Evolutionary conservation across 73 alveolate genomes (phyloP).

Genomic region (Effrenium voratum): DNA sequence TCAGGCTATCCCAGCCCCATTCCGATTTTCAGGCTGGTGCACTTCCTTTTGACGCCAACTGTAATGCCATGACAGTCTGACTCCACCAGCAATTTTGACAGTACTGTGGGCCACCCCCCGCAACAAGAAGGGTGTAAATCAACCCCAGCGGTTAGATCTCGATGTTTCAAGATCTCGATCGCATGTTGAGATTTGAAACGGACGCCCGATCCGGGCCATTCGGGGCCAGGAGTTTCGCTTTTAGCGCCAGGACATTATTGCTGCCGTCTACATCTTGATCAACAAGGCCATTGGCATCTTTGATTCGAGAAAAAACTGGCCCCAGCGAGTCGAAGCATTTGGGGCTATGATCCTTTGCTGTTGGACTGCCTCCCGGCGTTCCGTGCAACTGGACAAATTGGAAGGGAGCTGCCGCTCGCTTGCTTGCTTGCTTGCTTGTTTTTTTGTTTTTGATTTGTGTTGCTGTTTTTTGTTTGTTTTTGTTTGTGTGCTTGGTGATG

Average conservation of each 20-base stretch:
- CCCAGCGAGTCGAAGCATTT: too few species aligned
- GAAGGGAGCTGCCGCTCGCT: background rate
- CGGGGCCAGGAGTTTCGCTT: background rate
- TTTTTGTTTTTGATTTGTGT: too few species aligned
- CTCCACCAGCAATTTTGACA: background rate
- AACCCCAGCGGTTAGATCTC: background rate
- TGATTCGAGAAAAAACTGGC: too few species aligned
- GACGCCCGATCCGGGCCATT: too few species aligned
- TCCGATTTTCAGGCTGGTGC: background rate
- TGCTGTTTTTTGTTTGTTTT: too few species aligned
- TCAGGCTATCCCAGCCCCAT: too few species aligned
- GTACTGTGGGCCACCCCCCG: background rate
- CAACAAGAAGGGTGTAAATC: background rate
- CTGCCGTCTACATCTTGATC: constrained; percentile 72
- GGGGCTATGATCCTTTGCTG: too few species aligned
- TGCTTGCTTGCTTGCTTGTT: too few species aligned
- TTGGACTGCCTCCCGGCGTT: too few species aligned
- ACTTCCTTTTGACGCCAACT: background rate
- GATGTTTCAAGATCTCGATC: too few species aligned
- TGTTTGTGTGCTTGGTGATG: too few species aligned
- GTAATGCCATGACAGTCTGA: background rate
- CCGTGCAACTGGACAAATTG: background rate
- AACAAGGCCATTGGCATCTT: constrained; percentile 68
- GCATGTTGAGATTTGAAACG: too few species aligned
- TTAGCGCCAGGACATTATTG: constrained; percentile 38